Base-by-base conservation (phyloP, 495 filamentous ascomycete genomes). In the Amniculicola lignicola region DNA sequence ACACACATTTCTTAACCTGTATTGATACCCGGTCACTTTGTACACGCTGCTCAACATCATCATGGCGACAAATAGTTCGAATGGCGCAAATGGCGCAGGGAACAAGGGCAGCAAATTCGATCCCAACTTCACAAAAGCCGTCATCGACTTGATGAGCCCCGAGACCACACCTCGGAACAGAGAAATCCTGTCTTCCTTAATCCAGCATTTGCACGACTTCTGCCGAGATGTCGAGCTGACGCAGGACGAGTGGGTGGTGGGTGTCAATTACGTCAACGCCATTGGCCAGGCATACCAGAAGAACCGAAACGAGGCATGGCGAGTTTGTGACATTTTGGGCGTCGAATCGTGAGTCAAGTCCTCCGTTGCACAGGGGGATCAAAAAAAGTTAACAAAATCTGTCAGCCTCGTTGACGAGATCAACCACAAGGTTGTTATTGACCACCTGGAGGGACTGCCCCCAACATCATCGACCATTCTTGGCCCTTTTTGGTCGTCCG, bases 151-250 rank as follows among this genome's bases (percentile, higher is more conserved):
- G 6, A 40, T 16, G 6, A 16, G 37, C 6, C 37, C 37, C 10
- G 15, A 40, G 5, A 9, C 37, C 6, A 40, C 11, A 9, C 37
- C 37, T 5, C 37, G 37, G 6, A 6, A 9, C 7, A 6, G 7
- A 9, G 7, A 40, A 40, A 16, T 90, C 57, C 67, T 89, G 54
- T 71, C 77, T 37, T 70, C 80, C 29, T 69, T 90, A 55, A 83
- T 89, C 70, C 75, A 74, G 33, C 85, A 89, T 73, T 75, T 90
- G 45, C 87, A 90, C 75, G 85, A 89, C 70, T 90, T 90, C 61
- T 79, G 85, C 39, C 84, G 86, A 49, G 87, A 90, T 70, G 81
- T 86, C 57, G 84, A 89, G 68, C 79, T 90, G 38, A 87, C 83
- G 23, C 75, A 80, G 11, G 84, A 84, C 57, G 87, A 90, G 72